Evolutionary conservation across 179 eudicot species (phyloP).

Genomic region (Carnegiea gigantea): DNA sequence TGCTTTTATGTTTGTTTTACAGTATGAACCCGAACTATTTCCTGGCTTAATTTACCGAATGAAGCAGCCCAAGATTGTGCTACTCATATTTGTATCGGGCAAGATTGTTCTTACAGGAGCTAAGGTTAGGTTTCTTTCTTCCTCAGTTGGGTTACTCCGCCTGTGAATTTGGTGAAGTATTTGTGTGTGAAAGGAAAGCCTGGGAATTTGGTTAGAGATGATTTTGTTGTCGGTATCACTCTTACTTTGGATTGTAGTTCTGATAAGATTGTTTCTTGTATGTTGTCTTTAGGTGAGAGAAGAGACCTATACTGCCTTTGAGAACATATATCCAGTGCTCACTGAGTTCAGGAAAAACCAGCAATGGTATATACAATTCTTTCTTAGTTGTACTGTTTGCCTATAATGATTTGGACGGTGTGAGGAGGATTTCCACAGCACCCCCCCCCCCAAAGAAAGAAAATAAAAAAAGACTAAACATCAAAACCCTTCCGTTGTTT

Average conservation of each 20-base stretch:
- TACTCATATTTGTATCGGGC: constrained; percentile 63
- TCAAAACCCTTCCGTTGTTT: too few species aligned
- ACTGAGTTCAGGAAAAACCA: constrained; percentile 81
- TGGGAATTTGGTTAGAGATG: too few species aligned
- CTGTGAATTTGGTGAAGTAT: neutral
- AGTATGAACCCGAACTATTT: constrained; percentile 95
- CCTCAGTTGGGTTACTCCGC: neutral
- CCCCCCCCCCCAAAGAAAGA: too few species aligned
- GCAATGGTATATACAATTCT: constrained; percentile 49
- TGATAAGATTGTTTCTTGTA: neutral
- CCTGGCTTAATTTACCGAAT: constrained; percentile 93
- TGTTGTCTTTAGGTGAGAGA: constrained; percentile 58
- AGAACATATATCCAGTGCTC: constrained; percentile 88
- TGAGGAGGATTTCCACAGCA: neutral
- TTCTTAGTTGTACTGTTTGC: neutral
- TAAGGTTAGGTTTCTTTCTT: constrained; percentile 21
- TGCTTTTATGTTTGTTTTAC: constrained; percentile 9
- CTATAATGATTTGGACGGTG: neutral
- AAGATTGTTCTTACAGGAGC: constrained; percentile 84
- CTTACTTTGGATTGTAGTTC: neutral
- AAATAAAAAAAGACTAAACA: too few species aligned
- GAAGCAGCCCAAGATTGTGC: constrained; percentile 72
- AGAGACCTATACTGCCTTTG: constrained; percentile 82
- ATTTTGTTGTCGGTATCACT: neutral
- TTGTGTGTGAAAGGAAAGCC: too few species aligned